A percentile compares a stretch with the other conserved stretches of the same genome.
Evolutionary conservation across 169 alveolate species (phyloP).

Genomic region (Haemoproteus tartakovskyi): DNA sequence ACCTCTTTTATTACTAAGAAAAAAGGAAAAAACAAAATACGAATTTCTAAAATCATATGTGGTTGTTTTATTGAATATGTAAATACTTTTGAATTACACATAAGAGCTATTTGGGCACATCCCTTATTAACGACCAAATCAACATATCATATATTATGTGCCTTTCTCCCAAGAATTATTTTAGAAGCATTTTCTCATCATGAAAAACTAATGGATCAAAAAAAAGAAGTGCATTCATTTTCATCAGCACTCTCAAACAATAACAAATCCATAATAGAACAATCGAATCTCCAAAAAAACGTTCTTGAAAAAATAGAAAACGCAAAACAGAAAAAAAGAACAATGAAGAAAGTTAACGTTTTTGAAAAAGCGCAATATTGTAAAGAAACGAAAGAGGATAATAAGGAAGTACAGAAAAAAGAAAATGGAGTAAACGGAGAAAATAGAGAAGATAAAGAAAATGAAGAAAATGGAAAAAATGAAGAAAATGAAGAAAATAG

Average conservation of each 20-base stretch:
- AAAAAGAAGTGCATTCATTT: too few species aligned
- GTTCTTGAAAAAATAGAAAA: too few species aligned
- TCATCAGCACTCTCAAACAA: too few species aligned
- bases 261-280: too few species aligned
- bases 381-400: not conserved
- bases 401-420: not conserved
- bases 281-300: too few species aligned
- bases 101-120: constrained; percentile 78
- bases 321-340: too few species aligned
- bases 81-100: constrained; percentile 73
- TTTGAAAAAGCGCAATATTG: not conserved
- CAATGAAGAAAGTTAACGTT: too few species aligned
- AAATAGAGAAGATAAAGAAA: constrained; percentile 11
- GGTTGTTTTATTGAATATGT: constrained; percentile 79
- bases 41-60: constrained; percentile 71
- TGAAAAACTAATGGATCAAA: too few species aligned
- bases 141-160: constrained; percentile 72
- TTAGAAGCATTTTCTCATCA: constrained; percentile 74
- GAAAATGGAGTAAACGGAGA: not conserved
- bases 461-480: too few species aligned
- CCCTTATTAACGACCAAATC: constrained; percentile 76
- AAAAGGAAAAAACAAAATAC: constrained; percentile 25
- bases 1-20: constrained; percentile 34
- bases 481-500: too few species aligned
- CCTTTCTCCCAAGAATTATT: constrained; percentile 77